Conservation (phyloP, 1,139 yeast species). For the Meyerozyma athensensis region DNA sequence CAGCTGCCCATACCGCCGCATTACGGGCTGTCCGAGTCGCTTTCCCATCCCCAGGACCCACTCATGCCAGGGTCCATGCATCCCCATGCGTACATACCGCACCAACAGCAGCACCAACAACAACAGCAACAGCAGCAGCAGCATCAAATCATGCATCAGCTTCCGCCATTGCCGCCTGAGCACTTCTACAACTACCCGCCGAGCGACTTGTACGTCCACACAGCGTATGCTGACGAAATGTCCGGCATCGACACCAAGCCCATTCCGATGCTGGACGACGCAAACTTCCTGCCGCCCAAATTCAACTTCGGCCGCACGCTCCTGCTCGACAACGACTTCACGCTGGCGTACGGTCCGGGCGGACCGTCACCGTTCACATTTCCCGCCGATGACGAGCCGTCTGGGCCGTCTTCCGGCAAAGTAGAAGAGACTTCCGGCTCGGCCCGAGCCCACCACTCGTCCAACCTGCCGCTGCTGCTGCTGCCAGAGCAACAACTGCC, state of each 20-base stretch:
- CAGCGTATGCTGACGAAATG: background rate
- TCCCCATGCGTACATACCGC: background rate
- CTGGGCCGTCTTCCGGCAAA: too few species aligned
- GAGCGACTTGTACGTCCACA: background rate
- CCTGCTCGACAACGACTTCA: background rate
- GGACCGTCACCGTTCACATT: background rate
- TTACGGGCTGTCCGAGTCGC: background rate
- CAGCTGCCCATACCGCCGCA: too few species aligned
- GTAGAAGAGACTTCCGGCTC: too few species aligned
- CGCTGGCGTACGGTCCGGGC: background rate
- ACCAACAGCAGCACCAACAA: too few species aligned
- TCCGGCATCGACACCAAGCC: background rate
- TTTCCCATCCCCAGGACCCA: background rate
- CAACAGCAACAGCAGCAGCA: too few species aligned
- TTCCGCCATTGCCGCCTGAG: background rate
- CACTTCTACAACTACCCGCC: background rate
- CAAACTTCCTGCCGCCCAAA: background rate
- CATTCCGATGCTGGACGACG: background rate
- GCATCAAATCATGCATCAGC: too few species aligned
- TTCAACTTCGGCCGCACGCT: conserved; percentile 1
- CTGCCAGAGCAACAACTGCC: background rate
- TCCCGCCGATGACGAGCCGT: background rate
- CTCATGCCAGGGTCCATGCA: background rate
- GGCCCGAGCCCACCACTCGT: too few species aligned
- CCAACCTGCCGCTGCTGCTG: background rate